Conservation (phyloP, 768 basidiomycete species). For the Aureoboletus auriporus region DNA sequence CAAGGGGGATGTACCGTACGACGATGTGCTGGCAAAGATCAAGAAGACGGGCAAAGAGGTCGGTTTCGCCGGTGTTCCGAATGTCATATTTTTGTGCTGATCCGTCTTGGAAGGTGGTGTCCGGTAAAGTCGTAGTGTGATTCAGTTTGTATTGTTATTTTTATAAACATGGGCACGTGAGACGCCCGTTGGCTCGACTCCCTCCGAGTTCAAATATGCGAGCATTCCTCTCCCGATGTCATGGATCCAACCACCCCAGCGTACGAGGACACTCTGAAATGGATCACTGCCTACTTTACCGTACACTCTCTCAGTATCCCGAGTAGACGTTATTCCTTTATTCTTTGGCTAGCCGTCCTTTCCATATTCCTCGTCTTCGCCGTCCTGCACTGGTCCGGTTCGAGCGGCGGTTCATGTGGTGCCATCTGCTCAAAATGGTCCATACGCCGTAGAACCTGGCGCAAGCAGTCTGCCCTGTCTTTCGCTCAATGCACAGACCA, state of each 20-base stretch:
- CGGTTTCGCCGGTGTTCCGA: constrained; percentile 5
- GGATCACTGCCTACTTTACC: constrained; percentile 54
- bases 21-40: constrained; percentile 66
- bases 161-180: no score
- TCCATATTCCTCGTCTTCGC: constrained; percentile 38
- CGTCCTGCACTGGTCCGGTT: constrained; percentile 40
- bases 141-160: no score
- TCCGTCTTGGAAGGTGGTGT: constrained; percentile 33
- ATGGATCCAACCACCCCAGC: constrained; percentile 42
- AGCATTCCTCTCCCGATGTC: constrained; percentile 9
- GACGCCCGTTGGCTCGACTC: no score
- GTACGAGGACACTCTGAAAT: constrained; percentile 42
- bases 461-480: constrained; percentile 42
- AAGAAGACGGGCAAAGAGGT: constrained; percentile 94
- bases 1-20: constrained; percentile 55
- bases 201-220: no score
- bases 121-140: constrained; percentile 33
- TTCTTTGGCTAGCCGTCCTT: constrained; percentile 55
- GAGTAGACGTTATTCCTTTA: constrained; percentile 52
- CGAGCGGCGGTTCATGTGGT: constrained; percentile 40
- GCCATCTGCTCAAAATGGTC: constrained; percentile 59
- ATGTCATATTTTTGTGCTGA: no score
- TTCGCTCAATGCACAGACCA: constrained; percentile 30
- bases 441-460: constrained; percentile 54
- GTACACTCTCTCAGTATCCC: constrained; percentile 52